Evolutionary conservation across 129 eudicot genomes (phyloP).

Genomic region (Gnaphalium uliginosum): DNA sequence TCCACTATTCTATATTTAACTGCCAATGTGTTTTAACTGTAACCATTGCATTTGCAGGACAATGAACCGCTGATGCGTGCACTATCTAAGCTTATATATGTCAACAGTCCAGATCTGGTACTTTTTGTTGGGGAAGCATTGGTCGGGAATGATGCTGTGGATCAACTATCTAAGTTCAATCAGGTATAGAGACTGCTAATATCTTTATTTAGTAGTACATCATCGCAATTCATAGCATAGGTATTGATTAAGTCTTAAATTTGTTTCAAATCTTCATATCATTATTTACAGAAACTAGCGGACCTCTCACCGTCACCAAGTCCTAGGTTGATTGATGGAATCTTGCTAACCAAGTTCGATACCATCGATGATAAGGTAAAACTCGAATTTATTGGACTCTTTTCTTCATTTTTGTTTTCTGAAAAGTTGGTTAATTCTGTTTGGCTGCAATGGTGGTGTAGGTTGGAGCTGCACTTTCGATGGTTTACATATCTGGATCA

Average conservation of each 20-base stretch:
- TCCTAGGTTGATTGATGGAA: constrained; percentile 97
- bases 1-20: background rate
- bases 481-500: constrained; percentile 97
- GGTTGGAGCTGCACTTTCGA: constrained; percentile 99
- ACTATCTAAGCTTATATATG: constrained; percentile 85
- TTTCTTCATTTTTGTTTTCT: background rate
- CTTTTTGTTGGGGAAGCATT: constrained; percentile 98
- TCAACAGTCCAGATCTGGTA: constrained; percentile 89
- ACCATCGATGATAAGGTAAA: constrained; percentile 92
- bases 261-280: constrained; percentile 2
- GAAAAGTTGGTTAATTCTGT: constrained; percentile 15
- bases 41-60: constrained; percentile 55
- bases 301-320: constrained; percentile 79
- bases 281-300: constrained; percentile 69
- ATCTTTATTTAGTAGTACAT: background rate
- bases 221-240: background rate
- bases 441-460: constrained; percentile 16
- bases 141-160: constrained; percentile 98
- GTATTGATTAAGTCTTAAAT: background rate
- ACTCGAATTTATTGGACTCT: background rate
- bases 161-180: constrained; percentile 90
- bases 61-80: constrained; percentile 98
- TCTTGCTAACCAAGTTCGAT: constrained; percentile 96
- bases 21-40: background rate
- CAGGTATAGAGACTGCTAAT: constrained; percentile 51